Base-by-base conservation (phyloP, 768 basidiomycete species). In the Roridomyces roridus region DNA sequence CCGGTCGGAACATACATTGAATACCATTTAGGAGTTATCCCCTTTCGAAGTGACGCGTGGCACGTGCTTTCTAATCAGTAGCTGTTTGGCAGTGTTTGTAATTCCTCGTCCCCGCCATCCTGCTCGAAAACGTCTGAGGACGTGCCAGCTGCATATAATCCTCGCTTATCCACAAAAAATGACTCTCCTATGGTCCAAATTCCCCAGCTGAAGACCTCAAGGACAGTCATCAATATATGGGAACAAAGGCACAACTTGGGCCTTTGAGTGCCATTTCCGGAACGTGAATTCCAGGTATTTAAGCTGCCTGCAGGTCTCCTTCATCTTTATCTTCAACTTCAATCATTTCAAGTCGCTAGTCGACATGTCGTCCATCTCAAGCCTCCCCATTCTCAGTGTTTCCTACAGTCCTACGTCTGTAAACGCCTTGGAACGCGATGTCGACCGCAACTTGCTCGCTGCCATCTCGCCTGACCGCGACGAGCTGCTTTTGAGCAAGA, bases 401-500 rank as follows among this genome's bases (percentile, higher is more conserved):
- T 18, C 51, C 15, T 56, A 63, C 23, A 62, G 53, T 26, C 26
- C 59, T 14, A 43, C 60, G 37, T 54, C 55, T 11, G 50, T 62
- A 12, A 46, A 1, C 65, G 54, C 21, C 68, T 63, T 1, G 12
- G 75, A 77, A 47, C 72, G 68, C 34, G 59, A 67, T 15, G 63
- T 76, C 4, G 58, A 67, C 48, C 66, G 71, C 0, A 46, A 53
- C 20, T 49, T 62, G 21, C 65, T 76, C 11, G 56, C 75, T 2
- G 67, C 67, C 10, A 68, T 75, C 8, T 68, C 76, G 4, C 74
- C 74, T 0, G 75, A 76, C 51, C 73, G 74, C 37, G 74, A 76
- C 59, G 64, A 54, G 11, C 48, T 75, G 5, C 43, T 77, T 20
- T 49, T 51, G 31, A 66, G 65, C 48, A 62, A 54, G 14, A 68